These are phyloP conservation scores for Rutstroemia sp. DNA, from an alignment of 2,329 filamentous ascomycete species.

Conservation along the genomic window DNA sequence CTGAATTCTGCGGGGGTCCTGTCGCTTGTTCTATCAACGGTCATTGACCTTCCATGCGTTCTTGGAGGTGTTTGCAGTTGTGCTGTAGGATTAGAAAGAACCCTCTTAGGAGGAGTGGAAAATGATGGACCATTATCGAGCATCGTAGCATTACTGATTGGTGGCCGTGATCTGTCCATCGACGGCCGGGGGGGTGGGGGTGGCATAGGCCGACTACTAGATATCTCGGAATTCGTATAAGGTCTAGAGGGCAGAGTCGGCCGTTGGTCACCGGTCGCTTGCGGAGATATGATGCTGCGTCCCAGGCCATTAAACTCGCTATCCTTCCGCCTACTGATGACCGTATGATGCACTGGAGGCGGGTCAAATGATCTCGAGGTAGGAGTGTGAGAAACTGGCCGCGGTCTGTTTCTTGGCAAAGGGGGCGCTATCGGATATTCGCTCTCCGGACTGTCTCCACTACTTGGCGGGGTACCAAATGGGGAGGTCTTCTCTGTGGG, in stretches of 20 bases:
- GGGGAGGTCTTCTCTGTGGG: conserved; percentile 51
- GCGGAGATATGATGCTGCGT: conserved; percentile 34
- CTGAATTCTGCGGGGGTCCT: conserved; percentile 34
- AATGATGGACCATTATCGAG: conserved; percentile 9
- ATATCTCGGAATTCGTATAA: conserved; percentile 20
- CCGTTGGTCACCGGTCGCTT: conserved; percentile 35
- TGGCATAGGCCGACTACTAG: conserved; percentile 23
- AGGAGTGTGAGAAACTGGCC: conserved; percentile 36
- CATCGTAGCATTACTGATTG: conserved; percentile 9
- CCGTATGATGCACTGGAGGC: conserved; percentile 44
- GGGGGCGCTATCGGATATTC: conserved; percentile 41
- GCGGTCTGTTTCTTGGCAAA: conserved; percentile 43
- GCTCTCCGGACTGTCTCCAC: conserved; percentile 52
- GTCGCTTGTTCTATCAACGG: conserved; percentile 39
- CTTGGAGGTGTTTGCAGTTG: conserved; percentile 37
- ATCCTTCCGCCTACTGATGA: conserved; percentile 37
- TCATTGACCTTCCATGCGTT: conserved; percentile 42
- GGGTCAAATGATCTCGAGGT: conserved; percentile 38
- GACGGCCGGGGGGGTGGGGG: conserved; percentile 24
- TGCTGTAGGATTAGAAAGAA: conserved; percentile 40
- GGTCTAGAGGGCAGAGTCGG: conserved; percentile 46
- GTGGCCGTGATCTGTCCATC: conserved; percentile 21
- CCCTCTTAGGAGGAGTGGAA: conserved; percentile 35
- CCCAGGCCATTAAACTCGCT: conserved; percentile 35
- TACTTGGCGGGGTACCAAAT: conserved; percentile 79